Conservation (phyloP, 805 yeast genomes). For the Hyphopichia homilentoma region DNA sequence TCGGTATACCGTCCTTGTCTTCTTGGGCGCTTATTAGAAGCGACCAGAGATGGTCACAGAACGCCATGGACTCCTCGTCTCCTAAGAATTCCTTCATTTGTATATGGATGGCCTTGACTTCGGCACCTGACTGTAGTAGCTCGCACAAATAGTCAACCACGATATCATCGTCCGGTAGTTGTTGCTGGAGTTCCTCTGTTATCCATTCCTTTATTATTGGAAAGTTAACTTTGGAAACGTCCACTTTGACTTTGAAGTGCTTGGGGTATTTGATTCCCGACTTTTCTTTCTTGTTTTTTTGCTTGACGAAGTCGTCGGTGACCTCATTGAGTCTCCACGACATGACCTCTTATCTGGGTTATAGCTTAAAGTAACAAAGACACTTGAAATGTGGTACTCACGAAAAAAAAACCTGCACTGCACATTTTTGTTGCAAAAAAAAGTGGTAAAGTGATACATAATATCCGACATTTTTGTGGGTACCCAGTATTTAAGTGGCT, state of each 20-base stretch:
- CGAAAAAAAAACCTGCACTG: no score
- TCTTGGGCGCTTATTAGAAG: constrained; percentile 41
- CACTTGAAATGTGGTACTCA: no score
- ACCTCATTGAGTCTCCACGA: constrained; percentile 14
- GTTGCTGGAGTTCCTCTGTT: constrained; percentile 22
- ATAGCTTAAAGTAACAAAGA: no score
- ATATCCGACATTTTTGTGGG: no score
- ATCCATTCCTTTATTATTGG: constrained; percentile 41
- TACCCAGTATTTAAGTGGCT: no score
- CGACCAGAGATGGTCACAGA: constrained; percentile 44
- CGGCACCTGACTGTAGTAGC: constrained; percentile 30
- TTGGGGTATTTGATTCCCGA: constrained; percentile 28
- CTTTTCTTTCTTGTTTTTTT: constrained; percentile 9
- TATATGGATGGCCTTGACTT: constrained; percentile 34
- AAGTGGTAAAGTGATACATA: no score
- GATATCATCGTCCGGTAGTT: constrained; percentile 51
- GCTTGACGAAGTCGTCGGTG: constrained; percentile 10
- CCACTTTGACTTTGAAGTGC: constrained; percentile 30
- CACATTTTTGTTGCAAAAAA: no score
- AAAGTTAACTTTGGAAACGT: constrained; percentile 35
- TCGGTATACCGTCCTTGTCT: constrained; percentile 45
- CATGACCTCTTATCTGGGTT: constrained; percentile 9
- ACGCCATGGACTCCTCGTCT: constrained; percentile 32
- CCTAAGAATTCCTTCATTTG: constrained; percentile 47
- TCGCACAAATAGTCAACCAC: constrained; percentile 44